These are phyloP conservation scores for Atkinsonella hypoxylon DNA, from an alignment of 2,329 filamentous ascomycete genomes.

Conservation along the genomic window DNA sequence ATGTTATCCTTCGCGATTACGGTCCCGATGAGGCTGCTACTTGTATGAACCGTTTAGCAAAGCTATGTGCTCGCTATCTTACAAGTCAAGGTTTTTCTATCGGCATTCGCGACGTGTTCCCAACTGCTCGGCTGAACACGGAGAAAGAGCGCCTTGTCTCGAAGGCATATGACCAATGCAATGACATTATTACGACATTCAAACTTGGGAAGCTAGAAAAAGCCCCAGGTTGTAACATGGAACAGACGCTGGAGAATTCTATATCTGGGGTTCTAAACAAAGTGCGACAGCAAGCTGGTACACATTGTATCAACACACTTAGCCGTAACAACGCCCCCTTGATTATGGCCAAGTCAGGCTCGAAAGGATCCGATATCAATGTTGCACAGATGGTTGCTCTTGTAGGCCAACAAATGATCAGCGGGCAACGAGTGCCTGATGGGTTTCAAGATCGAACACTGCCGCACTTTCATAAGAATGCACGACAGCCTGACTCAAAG, in stretches of 20 bases:
- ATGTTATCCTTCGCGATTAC: constrained; percentile 90
- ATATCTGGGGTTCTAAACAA: constrained; percentile 87
- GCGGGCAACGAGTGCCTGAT: constrained; percentile 80
- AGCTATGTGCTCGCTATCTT: constrained; percentile 77
- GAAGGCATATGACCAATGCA: constrained; percentile 67
- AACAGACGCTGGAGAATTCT: constrained; percentile 80
- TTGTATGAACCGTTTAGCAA: constrained; percentile 89
- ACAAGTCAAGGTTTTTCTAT: constrained; percentile 93
- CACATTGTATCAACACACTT: constrained; percentile 79
- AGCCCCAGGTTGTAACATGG: constrained; percentile 78
- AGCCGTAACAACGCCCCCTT: constrained; percentile 87
- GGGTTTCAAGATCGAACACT: constrained; percentile 93
- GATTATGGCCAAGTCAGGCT: constrained; percentile 95
- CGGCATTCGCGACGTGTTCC: constrained; percentile 88
- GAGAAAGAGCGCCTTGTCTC: constrained; percentile 68
- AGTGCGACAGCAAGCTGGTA: constrained; percentile 82
- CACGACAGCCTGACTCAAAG: constrained; percentile 84
- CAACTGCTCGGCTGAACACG: constrained; percentile 55
- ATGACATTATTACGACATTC: constrained; percentile 71
- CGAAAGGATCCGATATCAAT: constrained; percentile 95
- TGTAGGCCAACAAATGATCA: constrained; percentile 97
- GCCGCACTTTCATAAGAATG: constrained; percentile 90
- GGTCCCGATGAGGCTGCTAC: constrained; percentile 78
- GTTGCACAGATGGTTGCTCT: constrained; percentile 98
- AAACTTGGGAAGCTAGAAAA: constrained; percentile 73